These are phyloP conservation scores for Theobroma grandiflorum DNA, from an alignment of 441 rosid species.

Conservation along the genomic window DNA sequence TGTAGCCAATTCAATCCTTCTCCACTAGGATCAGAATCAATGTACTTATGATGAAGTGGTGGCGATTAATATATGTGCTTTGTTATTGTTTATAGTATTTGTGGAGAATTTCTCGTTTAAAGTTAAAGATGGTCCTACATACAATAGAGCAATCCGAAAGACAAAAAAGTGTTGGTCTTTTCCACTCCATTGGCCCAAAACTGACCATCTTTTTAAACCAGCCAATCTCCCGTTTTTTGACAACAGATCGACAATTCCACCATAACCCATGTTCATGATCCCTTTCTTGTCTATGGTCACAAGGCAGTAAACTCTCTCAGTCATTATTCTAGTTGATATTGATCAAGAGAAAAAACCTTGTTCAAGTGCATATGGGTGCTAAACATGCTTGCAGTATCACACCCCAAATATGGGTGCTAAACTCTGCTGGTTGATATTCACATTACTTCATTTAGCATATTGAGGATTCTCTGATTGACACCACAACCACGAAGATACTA, in stretches of 20 bases:
- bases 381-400: neutral
- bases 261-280: neutral
- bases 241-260: neutral
- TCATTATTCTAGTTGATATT: too few relatives aligned
- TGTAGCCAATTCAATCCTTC: too few relatives aligned
- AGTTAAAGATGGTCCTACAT: too few relatives aligned
- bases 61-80: too few relatives aligned
- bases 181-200: too few relatives aligned
- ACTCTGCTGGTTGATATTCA: neutral
- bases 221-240: neutral
- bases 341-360: neutral
- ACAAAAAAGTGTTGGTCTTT: too few relatives aligned
- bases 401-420: neutral
- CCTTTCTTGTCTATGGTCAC: neutral
- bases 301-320: neutral
- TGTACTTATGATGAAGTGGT: too few relatives aligned
- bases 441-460: neutral
- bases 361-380: neutral
- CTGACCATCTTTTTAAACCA: neutral
- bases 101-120: too few relatives aligned
- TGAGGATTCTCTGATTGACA: neutral
- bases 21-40: too few relatives aligned
- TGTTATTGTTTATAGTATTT: too few relatives aligned
- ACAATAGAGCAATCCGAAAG: too few relatives aligned
- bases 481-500: neutral